These are phyloP conservation scores for Blastobotrys aristatus DNA, from an alignment of 1,139 yeast genomes.

Conservation along the genomic window DNA sequence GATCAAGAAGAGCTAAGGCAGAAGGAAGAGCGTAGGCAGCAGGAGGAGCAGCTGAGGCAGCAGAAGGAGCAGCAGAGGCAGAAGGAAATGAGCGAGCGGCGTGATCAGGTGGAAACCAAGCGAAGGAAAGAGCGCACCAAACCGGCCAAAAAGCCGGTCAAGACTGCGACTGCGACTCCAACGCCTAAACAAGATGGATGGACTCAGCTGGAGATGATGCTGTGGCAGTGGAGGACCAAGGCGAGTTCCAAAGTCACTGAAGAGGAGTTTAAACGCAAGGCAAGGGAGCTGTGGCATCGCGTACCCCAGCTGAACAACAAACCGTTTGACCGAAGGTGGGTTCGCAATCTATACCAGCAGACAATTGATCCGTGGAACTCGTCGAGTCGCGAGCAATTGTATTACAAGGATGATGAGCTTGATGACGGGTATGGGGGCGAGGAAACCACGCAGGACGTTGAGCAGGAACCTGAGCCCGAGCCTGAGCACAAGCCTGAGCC, in stretches of 20 bases:
- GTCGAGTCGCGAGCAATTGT: conserved; percentile 4
- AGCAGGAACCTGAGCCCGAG: neutral
- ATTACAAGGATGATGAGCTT: conserved; percentile 18
- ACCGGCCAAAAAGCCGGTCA: neutral
- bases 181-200: neutral
- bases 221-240: neutral
- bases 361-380: conserved; percentile 8
- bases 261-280: neutral
- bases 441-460: neutral
- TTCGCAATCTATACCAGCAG: neutral
- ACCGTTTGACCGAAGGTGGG: neutral
- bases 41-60: neutral
- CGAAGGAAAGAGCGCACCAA: neutral
- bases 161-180: neutral
- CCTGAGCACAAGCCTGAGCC: neutral
- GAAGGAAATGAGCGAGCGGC: neutral
- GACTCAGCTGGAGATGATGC: neutral
- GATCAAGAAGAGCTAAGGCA: neutral
- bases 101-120: neutral
- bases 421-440: conserved; percentile 16
- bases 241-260: conserved; percentile 4
- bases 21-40: neutral
- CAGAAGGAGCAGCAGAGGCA: neutral
- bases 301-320: neutral
- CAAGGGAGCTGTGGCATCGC: neutral